phyloP scores from a whole-genome alignment of 352 stramenopile genomes.

The Discostella stelligera region DNA sequence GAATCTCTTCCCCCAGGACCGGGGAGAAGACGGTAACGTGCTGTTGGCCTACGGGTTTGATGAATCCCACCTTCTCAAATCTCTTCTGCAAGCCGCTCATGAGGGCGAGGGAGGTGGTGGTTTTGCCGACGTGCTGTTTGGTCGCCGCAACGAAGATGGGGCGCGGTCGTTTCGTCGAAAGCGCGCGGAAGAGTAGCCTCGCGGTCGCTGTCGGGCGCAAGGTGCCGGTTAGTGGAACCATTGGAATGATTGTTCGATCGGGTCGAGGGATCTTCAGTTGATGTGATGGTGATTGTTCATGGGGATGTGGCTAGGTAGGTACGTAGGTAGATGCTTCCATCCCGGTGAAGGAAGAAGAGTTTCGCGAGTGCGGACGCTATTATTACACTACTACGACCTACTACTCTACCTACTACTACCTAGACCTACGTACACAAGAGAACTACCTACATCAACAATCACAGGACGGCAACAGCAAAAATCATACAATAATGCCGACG shows the following conservation, averaged over 20 bases:
- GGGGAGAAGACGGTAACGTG: slow-evolving; percentile 49
- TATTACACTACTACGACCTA: too few species aligned
- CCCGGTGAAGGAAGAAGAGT: too few species aligned
- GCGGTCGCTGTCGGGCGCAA: background rate
- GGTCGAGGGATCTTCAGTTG: too few species aligned
- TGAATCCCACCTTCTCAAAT: slow-evolving; percentile 88
- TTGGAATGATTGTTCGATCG: background rate
- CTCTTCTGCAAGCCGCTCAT: slow-evolving; percentile 91
- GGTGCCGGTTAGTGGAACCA: background rate
- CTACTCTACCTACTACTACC: too few species aligned
- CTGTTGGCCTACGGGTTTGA: slow-evolving; percentile 87
- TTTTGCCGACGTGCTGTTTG: slow-evolving; percentile 97
- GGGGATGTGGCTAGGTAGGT: too few species aligned
- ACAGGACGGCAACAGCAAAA: too few species aligned
- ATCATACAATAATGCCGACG: too few species aligned
- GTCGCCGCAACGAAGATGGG: slow-evolving; percentile 85
- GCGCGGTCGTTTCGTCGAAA: slow-evolving; percentile 11
- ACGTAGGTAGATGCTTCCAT: too few species aligned
- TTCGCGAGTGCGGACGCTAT: too few species aligned
- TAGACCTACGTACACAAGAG: too few species aligned
- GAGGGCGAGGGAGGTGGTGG: slow-evolving; percentile 91
- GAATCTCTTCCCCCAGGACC: slow-evolving; percentile 75
- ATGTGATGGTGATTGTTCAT: too few species aligned
- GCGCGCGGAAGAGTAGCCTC: background rate
- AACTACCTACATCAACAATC: too few species aligned